Base-by-base conservation (phyloP, 202 grass and related monocot genomes). In the Elaeis oleifera region DNA sequence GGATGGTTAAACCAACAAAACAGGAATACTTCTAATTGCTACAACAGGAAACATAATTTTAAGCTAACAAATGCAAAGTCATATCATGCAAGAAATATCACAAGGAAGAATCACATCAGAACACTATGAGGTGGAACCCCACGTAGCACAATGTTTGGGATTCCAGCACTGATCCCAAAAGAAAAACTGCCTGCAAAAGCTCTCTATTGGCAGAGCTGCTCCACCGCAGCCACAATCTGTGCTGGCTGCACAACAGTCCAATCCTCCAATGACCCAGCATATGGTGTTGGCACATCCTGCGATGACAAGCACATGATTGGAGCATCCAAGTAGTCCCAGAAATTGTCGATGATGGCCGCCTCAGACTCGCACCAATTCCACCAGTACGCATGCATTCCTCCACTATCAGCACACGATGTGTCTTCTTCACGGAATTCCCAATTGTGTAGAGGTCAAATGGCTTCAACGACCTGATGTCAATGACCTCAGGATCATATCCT, bases 371-470 rank as follows among this genome's bases (percentile, higher is more conserved):
- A 1, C 81, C 84, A 0, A 94, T 94, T 11, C 89, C 89, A 23
- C 89, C 84, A 0, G 89, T 94, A 19, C 89, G 68, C 84, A 88
- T 94, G 81, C 89, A 88, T 64, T 94, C 84, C 69, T 94, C 89
- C 52, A 94, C 84, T 11, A 94, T 94, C 50, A 94, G 23, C 56
- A 94, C 89, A 0, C 81, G 77, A 57, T 94, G 81, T 23, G 89
- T 94, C 69, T 94, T 94, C 84, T 88, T 85, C 13, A 88, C 76
- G 16, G 81, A 84, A 57, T 85, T 88, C 11, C 81, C 84, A 4
- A 88, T 88, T 0, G 81, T 88, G 76, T 78, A 80, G 44, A 94
- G 75, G 59, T 95, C 81, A 24, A 94, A 94, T 57, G 89, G 84
- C 61, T 88, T 94, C 71, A 94, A 24, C 0, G 78, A 85, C 76